A percentile compares a stretch with the other conserved stretches of the same genome.
Evolutionary conservation across 2,329 filamentous ascomycete species (phyloP).

Genomic region (Cytospora leucostoma): DNA sequence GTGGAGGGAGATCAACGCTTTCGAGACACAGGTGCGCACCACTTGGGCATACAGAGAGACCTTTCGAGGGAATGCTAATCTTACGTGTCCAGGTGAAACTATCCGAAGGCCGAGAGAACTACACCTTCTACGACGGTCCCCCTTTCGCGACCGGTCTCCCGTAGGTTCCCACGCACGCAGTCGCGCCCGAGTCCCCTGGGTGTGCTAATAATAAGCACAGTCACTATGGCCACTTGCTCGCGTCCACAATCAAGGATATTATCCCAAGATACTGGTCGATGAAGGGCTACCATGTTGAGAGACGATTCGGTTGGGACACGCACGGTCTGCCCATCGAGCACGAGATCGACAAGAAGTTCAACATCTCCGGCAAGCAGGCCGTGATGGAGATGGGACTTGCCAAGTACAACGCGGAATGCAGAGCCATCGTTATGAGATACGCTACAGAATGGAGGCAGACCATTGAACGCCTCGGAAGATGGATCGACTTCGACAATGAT

Average conservation of each 20-base stretch:
- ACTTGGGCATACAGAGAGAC: not conserved
- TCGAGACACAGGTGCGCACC: slow-evolving; percentile 70
- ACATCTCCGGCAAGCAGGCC: slow-evolving; percentile 77
- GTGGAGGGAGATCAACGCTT: slow-evolving; percentile 93
- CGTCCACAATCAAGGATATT: slow-evolving; percentile 96
- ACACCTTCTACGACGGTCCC: slow-evolving; percentile 93
- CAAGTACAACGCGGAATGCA: slow-evolving; percentile 89
- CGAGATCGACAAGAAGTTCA: slow-evolving; percentile 95
- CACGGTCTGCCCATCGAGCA: slow-evolving; percentile 95
- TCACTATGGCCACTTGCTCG: slow-evolving; percentile 73
- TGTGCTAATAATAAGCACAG: slow-evolving; percentile 12
- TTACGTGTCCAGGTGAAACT: slow-evolving; percentile 63
- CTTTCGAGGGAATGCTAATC: not conserved
- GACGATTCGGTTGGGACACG: slow-evolving; percentile 92
- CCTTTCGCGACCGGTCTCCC: slow-evolving; percentile 73
- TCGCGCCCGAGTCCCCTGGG: not conserved
- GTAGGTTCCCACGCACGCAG: slow-evolving; percentile 15
- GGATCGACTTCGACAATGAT: slow-evolving; percentile 98
- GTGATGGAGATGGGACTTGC: slow-evolving; percentile 84
- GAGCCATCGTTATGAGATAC: slow-evolving; percentile 91
- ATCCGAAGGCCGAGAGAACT: slow-evolving; percentile 77
- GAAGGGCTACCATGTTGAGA: slow-evolving; percentile 91
- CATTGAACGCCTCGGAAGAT: slow-evolving; percentile 85
- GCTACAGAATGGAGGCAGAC: slow-evolving; percentile 84
- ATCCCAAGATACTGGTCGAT: slow-evolving; percentile 97